phyloP scores from a whole-genome alignment of 1,139 yeast species.

The Candida dubliniensis region DNA sequence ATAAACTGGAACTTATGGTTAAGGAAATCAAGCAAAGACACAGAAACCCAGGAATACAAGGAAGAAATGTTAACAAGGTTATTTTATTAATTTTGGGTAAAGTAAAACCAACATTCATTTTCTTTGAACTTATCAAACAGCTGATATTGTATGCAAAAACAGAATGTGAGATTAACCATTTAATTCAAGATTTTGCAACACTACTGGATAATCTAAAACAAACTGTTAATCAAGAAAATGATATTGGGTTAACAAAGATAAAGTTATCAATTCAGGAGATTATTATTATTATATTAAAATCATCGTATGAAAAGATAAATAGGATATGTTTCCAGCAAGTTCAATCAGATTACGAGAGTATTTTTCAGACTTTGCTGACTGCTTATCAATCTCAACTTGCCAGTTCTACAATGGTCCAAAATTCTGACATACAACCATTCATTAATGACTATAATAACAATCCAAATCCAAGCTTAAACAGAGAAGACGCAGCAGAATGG shows the following conservation, averaged over 20 bases:
- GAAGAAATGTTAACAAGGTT: not conserved
- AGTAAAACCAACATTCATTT: not conserved
- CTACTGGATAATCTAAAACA: conserved; percentile 2
- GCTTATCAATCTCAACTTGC: not conserved
- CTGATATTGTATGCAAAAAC: not conserved
- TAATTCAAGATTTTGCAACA: conserved; percentile 3
- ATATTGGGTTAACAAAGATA: not conserved
- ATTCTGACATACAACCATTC: conserved; percentile 2
- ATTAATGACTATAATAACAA: not conserved
- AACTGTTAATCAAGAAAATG: not conserved
- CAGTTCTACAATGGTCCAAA: conserved; percentile 4
- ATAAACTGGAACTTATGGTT: not conserved
- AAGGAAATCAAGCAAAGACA: too few relatives aligned
- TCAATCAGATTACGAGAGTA: conserved; percentile 4
- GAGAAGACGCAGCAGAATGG: conserved; percentile 5
- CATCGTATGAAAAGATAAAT: conserved; percentile 1
- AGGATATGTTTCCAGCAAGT: conserved; percentile 6
- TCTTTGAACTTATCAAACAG: not conserved
- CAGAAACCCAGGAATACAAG: too few relatives aligned
- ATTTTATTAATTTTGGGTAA: conserved; percentile 4
- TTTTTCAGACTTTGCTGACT: not conserved
- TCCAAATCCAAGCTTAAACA: not conserved
- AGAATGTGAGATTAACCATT: not conserved
- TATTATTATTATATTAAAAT: not conserved
- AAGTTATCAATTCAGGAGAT: conserved; percentile 1